These are phyloP conservation scores for Lindgomyces ingoldianus DNA, from an alignment of 495 filamentous ascomycete genomes.

Conservation along the genomic window DNA sequence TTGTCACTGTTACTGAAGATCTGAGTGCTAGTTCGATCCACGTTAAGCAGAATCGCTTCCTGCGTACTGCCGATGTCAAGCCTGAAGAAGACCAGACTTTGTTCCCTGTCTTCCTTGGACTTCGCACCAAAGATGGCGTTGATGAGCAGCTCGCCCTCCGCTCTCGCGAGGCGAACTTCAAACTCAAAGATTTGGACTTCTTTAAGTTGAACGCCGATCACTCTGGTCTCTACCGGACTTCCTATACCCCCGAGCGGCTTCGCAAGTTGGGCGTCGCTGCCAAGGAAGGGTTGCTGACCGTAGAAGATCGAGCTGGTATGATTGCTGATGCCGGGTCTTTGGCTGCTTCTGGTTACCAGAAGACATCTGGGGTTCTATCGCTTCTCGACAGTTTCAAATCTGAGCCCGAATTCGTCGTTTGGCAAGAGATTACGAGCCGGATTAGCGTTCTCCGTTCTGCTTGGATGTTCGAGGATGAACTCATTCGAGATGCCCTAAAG, in stretches of 20 bases:
- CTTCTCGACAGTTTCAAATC: constrained; percentile 80
- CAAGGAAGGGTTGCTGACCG: constrained; percentile 80
- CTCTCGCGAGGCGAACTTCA: constrained; percentile 73
- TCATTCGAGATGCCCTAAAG: constrained; percentile 72
- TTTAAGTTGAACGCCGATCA: constrained; percentile 81
- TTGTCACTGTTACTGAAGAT: constrained; percentile 67
- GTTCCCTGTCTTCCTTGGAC: constrained; percentile 70
- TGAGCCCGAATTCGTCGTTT: constrained; percentile 89
- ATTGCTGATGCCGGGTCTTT: constrained; percentile 92
- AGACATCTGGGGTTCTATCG: constrained; percentile 83
- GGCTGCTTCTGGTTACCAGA: constrained; percentile 87
- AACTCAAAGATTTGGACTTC: constrained; percentile 64
- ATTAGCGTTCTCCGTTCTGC: constrained; percentile 73
- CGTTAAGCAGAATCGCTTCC: constrained; percentile 74
- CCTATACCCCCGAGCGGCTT: constrained; percentile 66
- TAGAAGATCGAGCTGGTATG: constrained; percentile 93
- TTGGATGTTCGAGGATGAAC: constrained; percentile 84
- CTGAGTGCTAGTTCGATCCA: constrained; percentile 59
- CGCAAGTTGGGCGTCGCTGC: constrained; percentile 77
- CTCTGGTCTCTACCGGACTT: constrained; percentile 71
- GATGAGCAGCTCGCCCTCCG: constrained; percentile 64
- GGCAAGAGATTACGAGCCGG: constrained; percentile 83
- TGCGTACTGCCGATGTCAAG: constrained; percentile 75
- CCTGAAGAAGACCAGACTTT: constrained; percentile 78
- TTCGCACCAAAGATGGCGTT: constrained; percentile 66